Base-by-base conservation (phyloP, 257 asterid genomes). In the Apocynum venetum region DNA sequence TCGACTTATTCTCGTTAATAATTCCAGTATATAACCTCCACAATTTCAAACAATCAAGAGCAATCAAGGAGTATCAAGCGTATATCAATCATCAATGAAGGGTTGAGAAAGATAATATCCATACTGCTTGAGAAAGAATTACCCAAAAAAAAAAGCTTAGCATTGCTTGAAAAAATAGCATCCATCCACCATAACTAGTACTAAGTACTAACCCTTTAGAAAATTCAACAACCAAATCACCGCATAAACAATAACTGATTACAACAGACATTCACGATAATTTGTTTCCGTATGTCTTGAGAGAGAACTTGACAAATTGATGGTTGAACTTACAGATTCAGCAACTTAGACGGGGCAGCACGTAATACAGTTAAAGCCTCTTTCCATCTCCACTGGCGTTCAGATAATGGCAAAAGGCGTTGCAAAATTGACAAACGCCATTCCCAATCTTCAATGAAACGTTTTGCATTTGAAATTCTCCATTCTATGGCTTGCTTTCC, bases 381-480 rank as follows among this genome's bases (percentile, higher is more conserved):
- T 88, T 88, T 95, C 99, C 99, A 93, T 87, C 88, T 91, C 99
- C 98, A 93, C 69, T 90, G 94, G 49, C 97, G 97, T 67, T 90
- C 99, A 80, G 96, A 89, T 83, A 90, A 88, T 72, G 98, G 98
- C 77, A 91, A 85, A 84, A 95, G 97, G 84, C 93, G 83, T 82
- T 91, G 98, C 88, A 95, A 89, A 84, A 95, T 88, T 82, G 96
- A 93, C 77, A 95, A 88, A 67, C 99, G 98, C 99, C 99, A 95
- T 82, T 89, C 97, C 99, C 99, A 95, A 76, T 95, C 99, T 76
- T 93, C 98, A 83, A 91, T 80, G 75, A 86, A 88, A 55, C 87
- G 85, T 85, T 89, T 93, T 78, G 98, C 96, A 74, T 86, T 91
- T 86, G 85, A 79, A 75, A 90, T 82, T 87, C 96, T 87, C 96